phyloP scores from a whole-genome alignment of 2,329 filamentous ascomycete genomes.

The Cordyceps cateniannulata region DNA sequence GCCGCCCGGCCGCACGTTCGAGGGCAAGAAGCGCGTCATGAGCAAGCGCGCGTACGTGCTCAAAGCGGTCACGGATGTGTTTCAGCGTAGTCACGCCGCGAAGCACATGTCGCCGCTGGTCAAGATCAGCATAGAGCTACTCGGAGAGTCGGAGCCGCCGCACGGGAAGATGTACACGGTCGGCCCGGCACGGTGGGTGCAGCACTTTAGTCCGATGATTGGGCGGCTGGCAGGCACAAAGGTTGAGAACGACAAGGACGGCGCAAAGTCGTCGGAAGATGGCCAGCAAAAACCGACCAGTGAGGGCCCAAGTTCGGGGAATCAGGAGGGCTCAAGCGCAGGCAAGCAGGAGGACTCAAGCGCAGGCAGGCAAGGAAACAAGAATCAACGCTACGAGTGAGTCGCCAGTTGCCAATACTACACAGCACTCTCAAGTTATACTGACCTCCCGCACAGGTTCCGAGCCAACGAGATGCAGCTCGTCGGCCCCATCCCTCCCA shows the following conservation, averaged over 20 bases:
- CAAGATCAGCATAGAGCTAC: slow-evolving; percentile 66
- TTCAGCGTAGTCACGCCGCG: slow-evolving; percentile 43
- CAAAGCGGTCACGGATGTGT: slow-evolving; percentile 58
- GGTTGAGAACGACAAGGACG: slow-evolving; percentile 41
- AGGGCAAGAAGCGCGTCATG: slow-evolving; percentile 75
- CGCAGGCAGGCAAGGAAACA: slow-evolving; percentile 32
- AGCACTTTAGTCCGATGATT: slow-evolving; percentile 84
- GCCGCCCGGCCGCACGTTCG: slow-evolving; percentile 51
- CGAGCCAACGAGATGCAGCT: slow-evolving; percentile 91
- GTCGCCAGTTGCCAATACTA: slow-evolving; percentile 20
- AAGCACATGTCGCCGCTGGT: slow-evolving; percentile 64
- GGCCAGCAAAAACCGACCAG: slow-evolving; percentile 24
- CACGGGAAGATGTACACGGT: slow-evolving; percentile 71
- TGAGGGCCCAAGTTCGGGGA: too few species aligned
- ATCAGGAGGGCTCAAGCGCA: slow-evolving; percentile 18
- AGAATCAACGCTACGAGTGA: slow-evolving; percentile 64
- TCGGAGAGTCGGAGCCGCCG: slow-evolving; percentile 66
- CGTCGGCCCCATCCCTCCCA: slow-evolving; percentile 69
- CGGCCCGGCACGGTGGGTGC: slow-evolving; percentile 68
- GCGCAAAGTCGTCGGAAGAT: slow-evolving; percentile 35
- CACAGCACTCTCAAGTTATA: background rate
- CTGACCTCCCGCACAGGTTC: slow-evolving; percentile 53
- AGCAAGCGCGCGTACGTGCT: slow-evolving; percentile 82
- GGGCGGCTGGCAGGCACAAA: slow-evolving; percentile 72
- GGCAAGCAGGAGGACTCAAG: slow-evolving; percentile 16